phyloP scores from a whole-genome alignment of 257 asterid genomes.

The Parsonsia alboflavescens region DNA sequence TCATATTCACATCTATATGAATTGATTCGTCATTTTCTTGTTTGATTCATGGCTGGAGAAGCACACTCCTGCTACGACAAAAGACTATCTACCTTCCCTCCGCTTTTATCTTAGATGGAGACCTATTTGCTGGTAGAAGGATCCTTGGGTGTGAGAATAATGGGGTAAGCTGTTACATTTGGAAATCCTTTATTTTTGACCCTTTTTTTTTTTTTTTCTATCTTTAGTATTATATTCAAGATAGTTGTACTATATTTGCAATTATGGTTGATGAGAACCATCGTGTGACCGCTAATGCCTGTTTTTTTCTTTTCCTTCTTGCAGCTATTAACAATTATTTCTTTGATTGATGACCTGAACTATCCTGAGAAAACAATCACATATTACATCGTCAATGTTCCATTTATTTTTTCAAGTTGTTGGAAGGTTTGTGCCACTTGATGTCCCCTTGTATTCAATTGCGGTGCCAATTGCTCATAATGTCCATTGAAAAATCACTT shows the following conservation, averaged over 20 bases:
- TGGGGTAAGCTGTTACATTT: no score
- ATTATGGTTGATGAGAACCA: constrained; percentile 7
- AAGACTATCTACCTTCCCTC: no score
- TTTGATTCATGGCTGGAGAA: no score
- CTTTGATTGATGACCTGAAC: constrained; percentile 85
- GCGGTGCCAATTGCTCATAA: neutral
- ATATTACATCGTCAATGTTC: constrained; percentile 85
- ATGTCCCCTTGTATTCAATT: neutral
- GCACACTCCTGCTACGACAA: no score
- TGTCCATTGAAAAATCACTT: neutral
- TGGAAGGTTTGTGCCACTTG: constrained; percentile 64
- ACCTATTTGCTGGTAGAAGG: no score
- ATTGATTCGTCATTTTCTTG: no score
- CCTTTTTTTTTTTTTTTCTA: no score
- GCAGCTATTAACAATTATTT: constrained; percentile 75
- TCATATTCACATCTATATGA: no score
- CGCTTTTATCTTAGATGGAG: no score
- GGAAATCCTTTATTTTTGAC: no score
- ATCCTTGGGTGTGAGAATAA: no score
- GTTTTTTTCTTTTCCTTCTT: constrained; percentile 2
- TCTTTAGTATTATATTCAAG: neutral
- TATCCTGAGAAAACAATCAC: constrained; percentile 90
- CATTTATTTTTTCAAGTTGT: constrained; percentile 88
- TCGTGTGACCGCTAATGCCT: neutral
- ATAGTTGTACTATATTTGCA: neutral